Conservation (phyloP, 192 early-diverging fungal species). For the Entomortierella parvispora region DNA sequence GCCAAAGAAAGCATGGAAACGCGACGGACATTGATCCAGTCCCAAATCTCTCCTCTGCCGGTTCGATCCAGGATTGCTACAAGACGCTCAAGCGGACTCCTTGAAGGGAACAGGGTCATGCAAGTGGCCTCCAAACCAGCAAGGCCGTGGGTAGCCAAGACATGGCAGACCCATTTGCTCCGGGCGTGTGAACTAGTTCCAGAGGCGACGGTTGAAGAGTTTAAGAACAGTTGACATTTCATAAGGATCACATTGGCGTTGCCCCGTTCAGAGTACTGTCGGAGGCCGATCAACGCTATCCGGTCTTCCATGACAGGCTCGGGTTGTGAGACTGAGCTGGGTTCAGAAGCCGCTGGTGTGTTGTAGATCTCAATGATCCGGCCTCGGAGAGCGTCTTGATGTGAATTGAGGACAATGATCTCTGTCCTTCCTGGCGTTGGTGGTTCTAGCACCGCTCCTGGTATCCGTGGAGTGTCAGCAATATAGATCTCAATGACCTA, state of each 20-base stretch:
- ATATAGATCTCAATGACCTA: constrained; percentile 32
- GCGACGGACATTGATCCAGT: constrained; percentile 6
- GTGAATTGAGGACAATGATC: constrained; percentile 8
- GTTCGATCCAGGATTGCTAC: constrained; percentile 13
- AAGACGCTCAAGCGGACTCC: constrained; percentile 22
- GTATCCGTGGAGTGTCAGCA: not conserved
- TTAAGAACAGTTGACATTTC: constrained; percentile 17
- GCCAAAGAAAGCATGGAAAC: constrained; percentile 2
- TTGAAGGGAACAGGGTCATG: constrained; percentile 31
- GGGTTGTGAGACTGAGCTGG: too few relatives aligned
- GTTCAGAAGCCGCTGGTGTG: not conserved
- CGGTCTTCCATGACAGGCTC: not conserved
- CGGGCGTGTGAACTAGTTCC: not conserved
- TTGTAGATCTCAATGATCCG: constrained; percentile 18
- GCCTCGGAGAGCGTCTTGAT: constrained; percentile 11
- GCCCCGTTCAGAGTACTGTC: too few relatives aligned
- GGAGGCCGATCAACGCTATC: constrained; percentile 20
- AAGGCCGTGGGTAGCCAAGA: not conserved
- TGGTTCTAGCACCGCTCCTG: not conserved
- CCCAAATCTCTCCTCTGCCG: constrained; percentile 31
- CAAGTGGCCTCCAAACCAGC: constrained; percentile 9
- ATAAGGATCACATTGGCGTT: constrained; percentile 8
- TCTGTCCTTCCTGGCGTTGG: constrained; percentile 10
- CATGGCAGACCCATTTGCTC: constrained; percentile 3
- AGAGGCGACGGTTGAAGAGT: too few relatives aligned